Conservation (phyloP, 306 rosid genomes). For the Phaseolus lunatus region DNA sequence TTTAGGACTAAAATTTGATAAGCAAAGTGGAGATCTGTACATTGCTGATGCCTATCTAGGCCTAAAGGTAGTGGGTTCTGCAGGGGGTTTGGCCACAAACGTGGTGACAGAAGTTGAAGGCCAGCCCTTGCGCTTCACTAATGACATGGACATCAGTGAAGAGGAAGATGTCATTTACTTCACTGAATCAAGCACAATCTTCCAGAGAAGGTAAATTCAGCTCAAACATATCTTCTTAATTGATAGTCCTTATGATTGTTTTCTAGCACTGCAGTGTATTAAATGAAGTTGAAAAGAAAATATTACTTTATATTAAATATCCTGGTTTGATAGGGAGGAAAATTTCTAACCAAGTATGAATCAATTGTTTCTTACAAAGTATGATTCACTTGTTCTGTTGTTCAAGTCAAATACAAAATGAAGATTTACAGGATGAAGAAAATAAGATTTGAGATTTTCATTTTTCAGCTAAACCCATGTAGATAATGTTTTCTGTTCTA, state of each 20-base stretch:
- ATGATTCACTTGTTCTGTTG: slow-evolving; percentile 9
- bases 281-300: slow-evolving; percentile 27
- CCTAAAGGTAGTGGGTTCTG: slow-evolving; percentile 81
- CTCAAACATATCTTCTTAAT: slow-evolving; percentile 23
- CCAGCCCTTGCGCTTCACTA: slow-evolving; percentile 74
- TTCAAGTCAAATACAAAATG: slow-evolving; percentile 25
- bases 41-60: slow-evolving; percentile 94
- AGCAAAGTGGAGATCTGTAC: slow-evolving; percentile 81
- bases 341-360: not conserved
- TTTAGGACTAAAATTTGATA: slow-evolving; percentile 75
- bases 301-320: slow-evolving; percentile 15
- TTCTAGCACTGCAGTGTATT: slow-evolving; percentile 1
- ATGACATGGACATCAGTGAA: slow-evolving; percentile 83
- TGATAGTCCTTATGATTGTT: slow-evolving; percentile 12
- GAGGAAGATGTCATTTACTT: slow-evolving; percentile 73
- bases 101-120: slow-evolving; percentile 79
- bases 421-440: too few species aligned
- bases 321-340: not conserved
- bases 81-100: slow-evolving; percentile 81
- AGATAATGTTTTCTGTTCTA: slow-evolving; percentile 22
- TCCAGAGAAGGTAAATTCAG: slow-evolving; percentile 76
- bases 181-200: slow-evolving; percentile 73
- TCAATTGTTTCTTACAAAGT: slow-evolving; percentile 3
- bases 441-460: slow-evolving; percentile 1
- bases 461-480: not conserved